phyloP scores from a whole-genome alignment of 495 filamentous ascomycete genomes.

The Hypoxylon fragiforme region DNA sequence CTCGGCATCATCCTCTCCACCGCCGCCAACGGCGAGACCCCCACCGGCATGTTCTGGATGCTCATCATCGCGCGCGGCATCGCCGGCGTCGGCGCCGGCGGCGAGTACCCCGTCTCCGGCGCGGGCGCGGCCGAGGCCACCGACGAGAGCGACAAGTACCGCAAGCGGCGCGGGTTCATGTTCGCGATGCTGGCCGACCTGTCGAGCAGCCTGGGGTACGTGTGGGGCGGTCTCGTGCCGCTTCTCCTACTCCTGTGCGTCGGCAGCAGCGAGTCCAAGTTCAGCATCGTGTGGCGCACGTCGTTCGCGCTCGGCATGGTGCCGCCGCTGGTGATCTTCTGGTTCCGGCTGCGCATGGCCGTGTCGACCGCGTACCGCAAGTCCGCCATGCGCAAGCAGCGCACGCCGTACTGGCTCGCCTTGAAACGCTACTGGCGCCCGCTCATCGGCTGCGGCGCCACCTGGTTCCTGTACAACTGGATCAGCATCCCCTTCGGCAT shows the following conservation, averaged over 20 bases:
- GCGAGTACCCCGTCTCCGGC: not conserved
- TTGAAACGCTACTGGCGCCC: not conserved
- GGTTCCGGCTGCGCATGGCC: not conserved
- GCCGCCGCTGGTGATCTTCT: not conserved
- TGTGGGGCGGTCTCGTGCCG: not conserved
- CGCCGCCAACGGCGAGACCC: not conserved
- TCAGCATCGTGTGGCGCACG: not conserved
- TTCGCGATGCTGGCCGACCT: not conserved
- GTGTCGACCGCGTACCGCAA: not conserved
- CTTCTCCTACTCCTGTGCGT: not conserved
- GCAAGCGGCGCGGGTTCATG: not conserved
- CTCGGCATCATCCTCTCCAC: not conserved
- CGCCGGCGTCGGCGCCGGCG: not conserved
- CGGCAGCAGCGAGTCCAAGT: not conserved
- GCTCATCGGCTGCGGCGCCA: not conserved
- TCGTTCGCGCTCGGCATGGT: not conserved
- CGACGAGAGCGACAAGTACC: not conserved
- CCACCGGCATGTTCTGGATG: not conserved
- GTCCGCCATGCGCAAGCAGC: not conserved
- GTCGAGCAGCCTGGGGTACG: not conserved
- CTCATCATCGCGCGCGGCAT: not conserved
- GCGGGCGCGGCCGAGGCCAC: not conserved
- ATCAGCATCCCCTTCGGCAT: not conserved
- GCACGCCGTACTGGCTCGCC: not conserved
- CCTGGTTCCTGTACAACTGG: not conserved